Evolutionary conservation across 331 rosid genomes (phyloP), one percentile per base, ranked within the genome.

Genomic region (Telfairia occidentalis): DNA sequence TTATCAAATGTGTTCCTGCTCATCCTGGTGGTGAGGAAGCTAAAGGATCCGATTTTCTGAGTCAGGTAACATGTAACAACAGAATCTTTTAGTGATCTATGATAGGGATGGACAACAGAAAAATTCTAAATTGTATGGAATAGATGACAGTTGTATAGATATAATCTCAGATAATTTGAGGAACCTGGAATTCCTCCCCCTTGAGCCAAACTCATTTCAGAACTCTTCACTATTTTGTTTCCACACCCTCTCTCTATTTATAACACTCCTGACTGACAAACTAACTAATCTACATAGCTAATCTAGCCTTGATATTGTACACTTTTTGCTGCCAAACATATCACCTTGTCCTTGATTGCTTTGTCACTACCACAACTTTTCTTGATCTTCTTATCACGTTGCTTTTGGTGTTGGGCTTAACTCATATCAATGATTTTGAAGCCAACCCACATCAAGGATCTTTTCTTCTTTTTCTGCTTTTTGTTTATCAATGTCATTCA

Each of bases 1-100:
- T 19, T 81, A 76, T 48, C 63, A 80, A 84, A 71, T 57, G 78
- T 53, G 80, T 59, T 76, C 59, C 81, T 73, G 79, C 50, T 46
- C 84, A 82, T 66, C 76, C 79, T 67, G 81, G 79, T 40, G 79
- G 76, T 76, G 89, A 76, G 70, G 92, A 90, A 84, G 84, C 84
- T 72, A 83, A 77, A 82, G 98, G 97, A 80, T 93, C 91, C 28
- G 86, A 76, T 37, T 89, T 88, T 77, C 88, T 94, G 82, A 79
- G 84, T 80, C 97, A 94, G 95, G 98, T 94, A 73, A 82, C 42
- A 50, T 23, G 13, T 49, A 11, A 45, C 15, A 32, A 34, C 43
- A 40, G 52, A 24, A 29, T 15, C n/a, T 35, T 79, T 72, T 9
- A 19, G n/a, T 23, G 52, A 40, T 65, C 50, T 38, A 10, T 53